A percentile compares a stretch with the other conserved stretches of the same genome.
Conservation (phyloP, 2,329 filamentous ascomycete species). For the Chaetomiaceae sp. region DNA sequence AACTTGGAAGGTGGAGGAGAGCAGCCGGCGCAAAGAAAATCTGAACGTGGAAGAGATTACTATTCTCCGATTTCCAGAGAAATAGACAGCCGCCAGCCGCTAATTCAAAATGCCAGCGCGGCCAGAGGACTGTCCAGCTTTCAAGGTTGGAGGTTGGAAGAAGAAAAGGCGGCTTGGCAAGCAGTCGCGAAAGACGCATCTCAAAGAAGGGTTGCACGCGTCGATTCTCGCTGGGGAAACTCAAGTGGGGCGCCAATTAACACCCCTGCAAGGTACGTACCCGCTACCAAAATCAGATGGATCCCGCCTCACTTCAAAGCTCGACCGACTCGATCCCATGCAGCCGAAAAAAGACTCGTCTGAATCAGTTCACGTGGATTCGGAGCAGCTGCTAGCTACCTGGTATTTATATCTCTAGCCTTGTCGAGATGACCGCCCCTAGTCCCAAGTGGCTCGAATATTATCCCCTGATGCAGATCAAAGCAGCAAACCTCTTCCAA, state of each 20-base stretch:
- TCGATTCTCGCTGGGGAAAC: conserved; percentile 8
- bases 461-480: no score
- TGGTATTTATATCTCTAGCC: no score
- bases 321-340: no score
- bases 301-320: no score
- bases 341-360: no score
- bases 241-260: conserved; percentile 10
- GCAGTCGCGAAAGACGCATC: conserved; percentile 16
- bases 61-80: neutral
- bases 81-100: neutral
- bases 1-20: neutral
- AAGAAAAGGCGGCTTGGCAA: neutral
- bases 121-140: neutral
- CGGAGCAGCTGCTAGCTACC: no score
- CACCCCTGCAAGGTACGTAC: conserved; percentile 3
- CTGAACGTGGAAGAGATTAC: neutral
- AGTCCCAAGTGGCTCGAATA: no score
- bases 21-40: neutral
- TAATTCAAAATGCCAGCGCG: neutral
- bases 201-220: conserved; percentile 11
- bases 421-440: no score
- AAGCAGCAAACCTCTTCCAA: neutral
- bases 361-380: no score
- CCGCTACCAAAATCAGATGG: no score
- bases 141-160: neutral